A percentile compares a stretch with the other conserved stretches of the same genome.
Conservation (phyloP, 805 yeast genomes). For the Wickerhamiella galacta region DNA sequence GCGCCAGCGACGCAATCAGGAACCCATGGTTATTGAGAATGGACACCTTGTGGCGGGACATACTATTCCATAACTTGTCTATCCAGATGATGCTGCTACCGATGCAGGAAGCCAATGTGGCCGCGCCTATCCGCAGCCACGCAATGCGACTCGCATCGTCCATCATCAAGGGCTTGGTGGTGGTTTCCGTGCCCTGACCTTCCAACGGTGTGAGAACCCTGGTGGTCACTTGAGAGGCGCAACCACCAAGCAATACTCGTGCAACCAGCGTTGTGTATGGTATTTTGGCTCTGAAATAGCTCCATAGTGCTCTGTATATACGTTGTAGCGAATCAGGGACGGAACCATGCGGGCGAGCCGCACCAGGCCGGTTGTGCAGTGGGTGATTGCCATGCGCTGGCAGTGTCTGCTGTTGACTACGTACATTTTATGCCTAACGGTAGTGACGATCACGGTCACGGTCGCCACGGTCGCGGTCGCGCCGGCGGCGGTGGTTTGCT, state of each 20-base stretch:
- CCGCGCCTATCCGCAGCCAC: slow-evolving; percentile 46
- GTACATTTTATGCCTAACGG: no score
- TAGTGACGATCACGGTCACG: background rate
- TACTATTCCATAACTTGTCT: slow-evolving; percentile 36
- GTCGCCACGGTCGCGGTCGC: slow-evolving; percentile 11
- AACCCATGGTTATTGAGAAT: slow-evolving; percentile 45
- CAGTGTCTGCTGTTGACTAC: no score
- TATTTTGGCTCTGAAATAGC: no score
- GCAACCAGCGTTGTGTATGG: no score
- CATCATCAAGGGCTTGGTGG: no score
- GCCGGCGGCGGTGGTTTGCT: slow-evolving; percentile 12
- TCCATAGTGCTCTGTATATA: no score
- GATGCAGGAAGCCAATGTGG: slow-evolving; percentile 51
- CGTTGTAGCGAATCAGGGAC: no score
- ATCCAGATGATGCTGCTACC: slow-evolving; percentile 54
- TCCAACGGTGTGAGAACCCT: no score
- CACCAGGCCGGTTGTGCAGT: background rate
- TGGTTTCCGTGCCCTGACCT: no score
- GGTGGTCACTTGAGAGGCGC: no score
- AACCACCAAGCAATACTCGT: no score
- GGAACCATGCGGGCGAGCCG: background rate
- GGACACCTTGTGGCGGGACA: slow-evolving; percentile 34
- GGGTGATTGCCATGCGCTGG: background rate
- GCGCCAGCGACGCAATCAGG: slow-evolving; percentile 55
- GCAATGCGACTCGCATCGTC: no score